phyloP scores from a whole-genome alignment of 2,329 filamentous ascomycete genomes.

The Fusarium paranaense region DNA sequence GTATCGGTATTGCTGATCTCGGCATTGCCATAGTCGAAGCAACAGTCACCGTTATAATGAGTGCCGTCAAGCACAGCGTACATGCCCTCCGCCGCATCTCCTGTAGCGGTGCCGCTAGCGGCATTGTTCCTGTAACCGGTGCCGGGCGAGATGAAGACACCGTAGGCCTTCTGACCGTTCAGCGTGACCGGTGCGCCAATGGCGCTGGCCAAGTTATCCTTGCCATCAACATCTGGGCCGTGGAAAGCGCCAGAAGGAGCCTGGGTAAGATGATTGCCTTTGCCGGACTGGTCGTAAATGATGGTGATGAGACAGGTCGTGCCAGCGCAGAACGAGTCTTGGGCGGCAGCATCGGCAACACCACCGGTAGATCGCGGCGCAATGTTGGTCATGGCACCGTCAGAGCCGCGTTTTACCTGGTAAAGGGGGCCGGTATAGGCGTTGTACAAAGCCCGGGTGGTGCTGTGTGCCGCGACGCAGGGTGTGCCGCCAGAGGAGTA shows the following conservation, averaged over 20 bases:
- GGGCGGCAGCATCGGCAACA: constrained; percentile 69
- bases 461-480: constrained; percentile 27
- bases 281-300: constrained; percentile 75
- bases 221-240: constrained; percentile 13
- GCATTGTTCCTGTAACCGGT: constrained; percentile 26
- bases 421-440: constrained; percentile 12
- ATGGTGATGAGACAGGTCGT: constrained; percentile 72
- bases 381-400: constrained; percentile 10
- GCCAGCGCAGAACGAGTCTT: constrained; percentile 70
- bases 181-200: constrained; percentile 24
- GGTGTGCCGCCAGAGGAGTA: constrained; percentile 18
- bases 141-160: constrained; percentile 23
- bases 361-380: constrained; percentile 61
- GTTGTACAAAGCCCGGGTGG: constrained; percentile 6
- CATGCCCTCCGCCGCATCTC: constrained; percentile 14
- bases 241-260: constrained; percentile 65
- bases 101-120: constrained; percentile 12
- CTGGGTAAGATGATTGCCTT: constrained; percentile 71
- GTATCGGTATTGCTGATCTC: constrained; percentile 64
- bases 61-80: constrained; percentile 31
- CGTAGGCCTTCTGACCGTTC: constrained; percentile 27
- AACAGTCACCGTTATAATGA: constrained; percentile 24
- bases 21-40: constrained; percentile 26
- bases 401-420: constrained; percentile 29
- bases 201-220: constrained; percentile 24